phyloP scores from a whole-genome alignment of 139 green algal species.

The Deuterostichococcus epilithicus region DNA sequence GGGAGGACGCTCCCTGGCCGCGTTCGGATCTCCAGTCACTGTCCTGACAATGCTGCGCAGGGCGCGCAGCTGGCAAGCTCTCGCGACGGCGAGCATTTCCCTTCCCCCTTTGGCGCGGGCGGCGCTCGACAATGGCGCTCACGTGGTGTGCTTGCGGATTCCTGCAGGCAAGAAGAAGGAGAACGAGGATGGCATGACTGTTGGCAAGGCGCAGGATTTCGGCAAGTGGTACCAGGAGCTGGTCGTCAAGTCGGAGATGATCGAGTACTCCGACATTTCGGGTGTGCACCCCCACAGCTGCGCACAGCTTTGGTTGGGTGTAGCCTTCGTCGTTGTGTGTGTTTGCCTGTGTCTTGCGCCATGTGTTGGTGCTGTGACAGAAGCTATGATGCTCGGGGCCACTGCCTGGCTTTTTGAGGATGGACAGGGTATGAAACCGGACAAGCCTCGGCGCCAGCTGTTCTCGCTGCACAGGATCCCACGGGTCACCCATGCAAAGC shows the following conservation, averaged over 20 bases:
- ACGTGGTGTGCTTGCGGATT: not conserved
- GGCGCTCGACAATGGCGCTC: too few relatives aligned
- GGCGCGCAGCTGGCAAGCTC: not conserved
- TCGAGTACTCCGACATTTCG: constrained; percentile 95
- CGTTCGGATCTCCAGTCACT: not conserved
- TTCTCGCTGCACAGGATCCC: too few relatives aligned
- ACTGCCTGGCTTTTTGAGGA: not conserved
- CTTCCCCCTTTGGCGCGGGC: too few relatives aligned
- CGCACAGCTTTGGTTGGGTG: too few relatives aligned
- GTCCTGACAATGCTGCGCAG: not conserved
- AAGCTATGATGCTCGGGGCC: not conserved
- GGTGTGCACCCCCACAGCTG: constrained; percentile 39
- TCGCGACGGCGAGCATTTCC: too few relatives aligned
- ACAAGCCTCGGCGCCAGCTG: too few relatives aligned
- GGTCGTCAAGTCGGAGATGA: constrained; percentile 67
- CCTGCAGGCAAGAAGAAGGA: constrained; percentile 76
- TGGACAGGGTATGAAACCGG: too few relatives aligned
- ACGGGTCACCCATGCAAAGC: too few relatives aligned
- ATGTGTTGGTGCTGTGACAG: not conserved
- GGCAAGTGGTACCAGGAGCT: constrained; percentile 80
- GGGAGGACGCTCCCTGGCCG: too few relatives aligned
- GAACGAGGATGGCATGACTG: constrained; percentile 80
- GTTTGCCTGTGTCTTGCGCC: not conserved
- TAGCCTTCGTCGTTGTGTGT: too few relatives aligned
- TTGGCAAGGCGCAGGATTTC: constrained; percentile 85